Evolutionary conservation across 73 alveolate genomes (phyloP), one percentile per base, ranked within the genome.

Genomic region (Symbiodinium natans): DNA sequence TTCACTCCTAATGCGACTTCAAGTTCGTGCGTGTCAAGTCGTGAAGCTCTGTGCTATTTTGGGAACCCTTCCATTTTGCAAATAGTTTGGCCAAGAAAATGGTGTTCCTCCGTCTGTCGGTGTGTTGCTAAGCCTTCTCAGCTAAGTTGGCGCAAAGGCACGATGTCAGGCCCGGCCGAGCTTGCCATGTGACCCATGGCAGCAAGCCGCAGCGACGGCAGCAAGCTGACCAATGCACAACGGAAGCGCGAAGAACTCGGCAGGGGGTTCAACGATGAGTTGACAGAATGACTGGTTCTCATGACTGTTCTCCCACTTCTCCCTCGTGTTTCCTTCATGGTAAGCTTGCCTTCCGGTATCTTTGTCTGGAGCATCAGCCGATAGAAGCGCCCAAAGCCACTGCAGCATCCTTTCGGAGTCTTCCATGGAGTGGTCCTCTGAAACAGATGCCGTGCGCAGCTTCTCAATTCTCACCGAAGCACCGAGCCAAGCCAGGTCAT

Each of bases 371-470:
- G 29, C 43, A 1, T 82, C 86, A 54, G 40, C 1, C 8, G 95
- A 89, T 40, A 89, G 13, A 19, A 89, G 73, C 6, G 95, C 74
- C 95, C 95, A 89, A 39, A 89, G 86, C 95, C 95, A 89, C 38
- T 11, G 95, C 86, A 89, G 71, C 95, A 89, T 89, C 46, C 86
- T 68, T 7, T 89, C 95, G 34, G 87, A 89, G 34, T 89, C 95
- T 36, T 63, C 95, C 23, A 43, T 41, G 5, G 95, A 89, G 41
- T 27, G 74, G 87, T 89, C 95, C 95, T 89, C 25, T 25, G 36
- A 63, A 29, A n/a, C 36, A 9, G 36, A 63, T 63, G 80, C 80
- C 59, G 59, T 46, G 59, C 59, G 21, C 59, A 46, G 59, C 59
- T 46, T 46, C 59, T n/a, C n/a, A n/a, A n/a, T n/a, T n/a, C n/a